Conservation (phyloP, 2,329 filamentous ascomycete species). For the Teratosphaeria pseudoeucalypti region DNA sequence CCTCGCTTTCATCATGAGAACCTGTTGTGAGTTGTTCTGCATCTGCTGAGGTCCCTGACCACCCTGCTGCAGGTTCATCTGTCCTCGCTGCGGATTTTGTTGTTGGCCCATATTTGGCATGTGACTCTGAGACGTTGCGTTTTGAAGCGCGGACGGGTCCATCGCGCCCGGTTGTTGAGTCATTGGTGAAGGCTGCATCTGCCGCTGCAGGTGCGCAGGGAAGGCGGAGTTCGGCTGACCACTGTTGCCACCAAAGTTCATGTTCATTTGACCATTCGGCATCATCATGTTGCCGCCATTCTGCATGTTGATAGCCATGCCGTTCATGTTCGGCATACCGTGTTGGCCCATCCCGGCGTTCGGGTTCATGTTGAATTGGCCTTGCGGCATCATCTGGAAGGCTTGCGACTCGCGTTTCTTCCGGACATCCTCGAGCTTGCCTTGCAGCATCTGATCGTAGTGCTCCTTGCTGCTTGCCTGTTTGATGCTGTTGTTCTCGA, state of each 20-base stretch:
- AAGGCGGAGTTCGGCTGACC: slow-evolving; percentile 14
- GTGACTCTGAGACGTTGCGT: slow-evolving; percentile 1
- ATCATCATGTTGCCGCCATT: slow-evolving; percentile 6
- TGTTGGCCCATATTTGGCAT: slow-evolving; percentile 4
- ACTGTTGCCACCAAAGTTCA: background rate
- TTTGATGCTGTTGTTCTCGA: slow-evolving; percentile 16
- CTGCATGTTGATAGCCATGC: slow-evolving; percentile 13
- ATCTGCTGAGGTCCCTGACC: slow-evolving; percentile 2
- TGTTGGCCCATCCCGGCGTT: slow-evolving; percentile 25
- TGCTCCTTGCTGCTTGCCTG: slow-evolving; percentile 16
- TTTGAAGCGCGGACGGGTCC: slow-evolving; percentile 16
- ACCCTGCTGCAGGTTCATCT: slow-evolving; percentile 1
- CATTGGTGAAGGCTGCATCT: slow-evolving; percentile 20
- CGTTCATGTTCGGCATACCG: slow-evolving; percentile 13
- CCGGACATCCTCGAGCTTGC: slow-evolving; percentile 19
- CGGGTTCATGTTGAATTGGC: slow-evolving; percentile 1
- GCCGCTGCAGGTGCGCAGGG: slow-evolving; percentile 16
- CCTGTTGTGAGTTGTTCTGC: slow-evolving; percentile 11
- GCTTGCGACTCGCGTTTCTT: slow-evolving; percentile 11
- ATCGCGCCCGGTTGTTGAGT: slow-evolving; percentile 12
- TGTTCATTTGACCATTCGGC: slow-evolving; percentile 18
- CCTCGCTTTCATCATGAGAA: slow-evolving; percentile 11
- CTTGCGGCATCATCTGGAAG: slow-evolving; percentile 1
- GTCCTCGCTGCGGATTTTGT: slow-evolving; percentile 21
- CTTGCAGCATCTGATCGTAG: slow-evolving; percentile 16